Evolutionary conservation across 1,284 basidiomycete species (phyloP).

Genomic region (Wolfiporia cocos): DNA sequence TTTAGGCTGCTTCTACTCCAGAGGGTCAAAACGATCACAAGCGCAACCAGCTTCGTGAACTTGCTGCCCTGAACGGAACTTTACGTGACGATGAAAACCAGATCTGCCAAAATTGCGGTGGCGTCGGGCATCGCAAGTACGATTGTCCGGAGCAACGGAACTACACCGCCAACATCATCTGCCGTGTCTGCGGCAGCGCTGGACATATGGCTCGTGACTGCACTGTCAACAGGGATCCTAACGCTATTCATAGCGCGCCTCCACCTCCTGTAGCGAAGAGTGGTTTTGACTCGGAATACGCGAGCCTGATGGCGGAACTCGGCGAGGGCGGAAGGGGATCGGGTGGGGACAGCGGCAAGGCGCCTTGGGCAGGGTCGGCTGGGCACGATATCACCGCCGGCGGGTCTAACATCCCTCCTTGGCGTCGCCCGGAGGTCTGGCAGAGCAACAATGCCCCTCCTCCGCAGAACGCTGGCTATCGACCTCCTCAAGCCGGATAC

Average conservation of each 20-base stretch:
- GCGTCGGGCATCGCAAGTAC: constrained; percentile 92
- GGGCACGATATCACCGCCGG: constrained; percentile 74
- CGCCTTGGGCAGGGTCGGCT: constrained; percentile 56
- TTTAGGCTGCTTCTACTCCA: constrained; percentile 92
- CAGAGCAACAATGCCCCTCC: constrained; percentile 41
- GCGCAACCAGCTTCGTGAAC: constrained; percentile 95
- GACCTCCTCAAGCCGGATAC: constrained; percentile 32
- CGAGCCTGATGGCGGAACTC: constrained; percentile 95
- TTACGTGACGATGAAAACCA: constrained; percentile 99
- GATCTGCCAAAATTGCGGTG: constrained; percentile 97
- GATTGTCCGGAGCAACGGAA: constrained; percentile 96
- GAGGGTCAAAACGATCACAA: constrained; percentile 99
- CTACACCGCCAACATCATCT: constrained; percentile 97
- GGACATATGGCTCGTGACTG: constrained; percentile 98
- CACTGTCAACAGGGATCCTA: constrained; percentile 77
- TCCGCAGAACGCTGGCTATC: constrained; percentile 37
- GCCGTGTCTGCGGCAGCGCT: constrained; percentile 90
- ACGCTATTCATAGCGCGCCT: constrained; percentile 34
- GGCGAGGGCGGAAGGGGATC: constrained; percentile 74
- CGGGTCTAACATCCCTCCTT: constrained; percentile 77
- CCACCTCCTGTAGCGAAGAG: constrained; percentile 45
- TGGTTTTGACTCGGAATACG: constrained; percentile 96
- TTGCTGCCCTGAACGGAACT: constrained; percentile 97
- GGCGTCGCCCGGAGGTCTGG: constrained; percentile 84
- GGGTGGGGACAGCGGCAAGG: constrained; percentile 47